Conservation (phyloP, 2,329 filamentous ascomycete species). For the Diaporthe helianthi region DNA sequence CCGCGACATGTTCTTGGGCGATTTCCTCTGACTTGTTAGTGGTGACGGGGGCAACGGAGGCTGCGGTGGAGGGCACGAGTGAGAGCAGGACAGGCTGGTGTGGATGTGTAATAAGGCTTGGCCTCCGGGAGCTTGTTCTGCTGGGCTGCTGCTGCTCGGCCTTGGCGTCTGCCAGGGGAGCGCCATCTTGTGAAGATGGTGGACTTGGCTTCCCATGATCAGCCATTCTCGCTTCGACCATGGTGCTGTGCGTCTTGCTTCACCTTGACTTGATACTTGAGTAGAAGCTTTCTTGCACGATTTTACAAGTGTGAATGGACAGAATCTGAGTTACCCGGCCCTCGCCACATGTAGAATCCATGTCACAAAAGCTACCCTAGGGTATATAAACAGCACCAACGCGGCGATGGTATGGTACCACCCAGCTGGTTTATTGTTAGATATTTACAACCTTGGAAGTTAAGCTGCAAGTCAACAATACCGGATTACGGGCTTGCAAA, state of each 20-base stretch:
- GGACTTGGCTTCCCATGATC: not conserved
- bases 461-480: not conserved
- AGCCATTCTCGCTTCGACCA: not conserved
- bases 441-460: not conserved
- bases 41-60: not conserved
- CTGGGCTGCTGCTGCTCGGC: not conserved
- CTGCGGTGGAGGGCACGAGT: conserved; percentile 4
- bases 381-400: not conserved
- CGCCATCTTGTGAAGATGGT: not conserved
- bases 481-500: not conserved
- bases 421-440: not conserved
- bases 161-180: not conserved
- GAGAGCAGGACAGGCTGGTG: conserved; percentile 5
- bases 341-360: not conserved
- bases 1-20: not conserved
- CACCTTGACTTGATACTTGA: not conserved
- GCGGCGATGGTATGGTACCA: not conserved
- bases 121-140: not conserved
- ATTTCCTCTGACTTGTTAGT: not conserved
- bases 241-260: not conserved
- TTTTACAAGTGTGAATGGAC: not conserved
- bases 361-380: not conserved
- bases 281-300: not conserved
- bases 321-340: not conserved
- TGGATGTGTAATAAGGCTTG: not conserved